Evolutionary conservation across 2,329 filamentous ascomycete species (phyloP).

Genomic region (Penicillium sp.): DNA sequence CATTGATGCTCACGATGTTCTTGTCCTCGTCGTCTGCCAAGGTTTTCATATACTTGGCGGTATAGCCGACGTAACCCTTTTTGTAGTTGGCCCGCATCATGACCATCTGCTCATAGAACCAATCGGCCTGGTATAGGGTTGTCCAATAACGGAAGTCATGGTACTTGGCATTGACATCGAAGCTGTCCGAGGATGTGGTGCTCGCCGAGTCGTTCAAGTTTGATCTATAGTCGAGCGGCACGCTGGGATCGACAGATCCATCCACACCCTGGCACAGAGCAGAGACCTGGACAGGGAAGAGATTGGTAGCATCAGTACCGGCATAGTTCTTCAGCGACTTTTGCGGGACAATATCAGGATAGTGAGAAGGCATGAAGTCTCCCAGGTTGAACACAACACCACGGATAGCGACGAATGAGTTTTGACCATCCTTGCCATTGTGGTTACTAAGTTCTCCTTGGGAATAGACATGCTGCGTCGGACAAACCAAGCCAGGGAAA

Average conservation of each 20-base stretch:
- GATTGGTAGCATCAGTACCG: slow-evolving; percentile 79
- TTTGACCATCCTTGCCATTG: slow-evolving; percentile 70
- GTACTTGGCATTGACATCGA: slow-evolving; percentile 76
- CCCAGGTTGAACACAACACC: slow-evolving; percentile 86
- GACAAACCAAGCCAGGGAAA: slow-evolving; percentile 88
- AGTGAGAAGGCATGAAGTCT: slow-evolving; percentile 75
- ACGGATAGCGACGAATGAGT: slow-evolving; percentile 78
- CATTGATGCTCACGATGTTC: slow-evolving; percentile 77
- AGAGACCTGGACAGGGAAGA: slow-evolving; percentile 94
- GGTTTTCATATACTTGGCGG: slow-evolving; percentile 72
- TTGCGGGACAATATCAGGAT: slow-evolving; percentile 67
- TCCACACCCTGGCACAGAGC: slow-evolving; percentile 82
- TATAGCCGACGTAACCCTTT: slow-evolving; percentile 87
- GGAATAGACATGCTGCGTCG: slow-evolving; percentile 86
- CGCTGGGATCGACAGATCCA: slow-evolving; percentile 67
- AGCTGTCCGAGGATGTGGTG: slow-evolving; percentile 65
- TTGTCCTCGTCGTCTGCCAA: slow-evolving; percentile 64
- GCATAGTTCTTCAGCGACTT: slow-evolving; percentile 77
- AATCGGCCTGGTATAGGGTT: slow-evolving; percentile 82
- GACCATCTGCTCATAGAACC: slow-evolving; percentile 89
- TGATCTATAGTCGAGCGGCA: slow-evolving; percentile 82
- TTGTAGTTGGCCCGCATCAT: slow-evolving; percentile 77
- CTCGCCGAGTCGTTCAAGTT: slow-evolving; percentile 72
- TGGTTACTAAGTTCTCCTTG: slow-evolving; percentile 72
- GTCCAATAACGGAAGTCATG: slow-evolving; percentile 90